Evolutionary conservation across 1,284 basidiomycete species (phyloP).

Genomic region (Xerocomus nothofagi): DNA sequence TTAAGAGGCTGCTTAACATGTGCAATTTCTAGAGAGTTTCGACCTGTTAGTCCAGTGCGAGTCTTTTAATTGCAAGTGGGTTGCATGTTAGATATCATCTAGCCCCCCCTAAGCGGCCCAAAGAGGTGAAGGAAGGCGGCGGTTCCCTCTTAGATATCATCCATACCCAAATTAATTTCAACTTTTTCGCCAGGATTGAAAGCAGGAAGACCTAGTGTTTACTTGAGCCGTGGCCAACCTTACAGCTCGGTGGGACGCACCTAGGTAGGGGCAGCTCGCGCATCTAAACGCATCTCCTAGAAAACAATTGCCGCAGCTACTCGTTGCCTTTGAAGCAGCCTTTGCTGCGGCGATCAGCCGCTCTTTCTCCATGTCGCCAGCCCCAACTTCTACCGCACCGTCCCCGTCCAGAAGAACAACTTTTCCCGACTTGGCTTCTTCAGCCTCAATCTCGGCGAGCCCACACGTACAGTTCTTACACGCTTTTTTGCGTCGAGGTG

Average conservation of each 20-base stretch:
- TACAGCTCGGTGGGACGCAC: constrained; percentile 48
- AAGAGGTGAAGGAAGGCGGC: background rate
- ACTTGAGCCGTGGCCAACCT: constrained; percentile 8
- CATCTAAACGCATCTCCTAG: constrained; percentile 98
- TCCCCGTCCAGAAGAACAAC: constrained; percentile 67
- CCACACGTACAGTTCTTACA: constrained; percentile 96
- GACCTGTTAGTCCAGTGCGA: background rate
- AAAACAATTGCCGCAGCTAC: constrained; percentile 97
- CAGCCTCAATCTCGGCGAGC: constrained; percentile 86
- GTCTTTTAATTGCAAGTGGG: background rate
- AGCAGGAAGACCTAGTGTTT: constrained; percentile 77
- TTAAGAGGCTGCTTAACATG: background rate
- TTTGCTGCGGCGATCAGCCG: constrained; percentile 62
- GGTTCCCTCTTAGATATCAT: constrained; percentile 66
- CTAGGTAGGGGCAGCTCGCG: constrained; percentile 92
- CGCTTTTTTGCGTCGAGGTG: constrained; percentile 77
- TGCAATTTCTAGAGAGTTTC: constrained; percentile 4
- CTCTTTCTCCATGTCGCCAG: constrained; percentile 61
- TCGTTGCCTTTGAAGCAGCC: constrained; percentile 81
- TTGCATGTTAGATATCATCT: constrained; percentile 67
- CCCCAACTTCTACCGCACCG: constrained; percentile 60
- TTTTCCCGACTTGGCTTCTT: constrained; percentile 62
- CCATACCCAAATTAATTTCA: constrained; percentile 82
- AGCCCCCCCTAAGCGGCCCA: background rate
- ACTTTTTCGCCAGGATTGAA: constrained; percentile 99